A percentile compares a stretch with the other conserved stretches of the same genome.
phyloP scores from a whole-genome alignment of 83 land plant species.

The Thuja plicata region DNA sequence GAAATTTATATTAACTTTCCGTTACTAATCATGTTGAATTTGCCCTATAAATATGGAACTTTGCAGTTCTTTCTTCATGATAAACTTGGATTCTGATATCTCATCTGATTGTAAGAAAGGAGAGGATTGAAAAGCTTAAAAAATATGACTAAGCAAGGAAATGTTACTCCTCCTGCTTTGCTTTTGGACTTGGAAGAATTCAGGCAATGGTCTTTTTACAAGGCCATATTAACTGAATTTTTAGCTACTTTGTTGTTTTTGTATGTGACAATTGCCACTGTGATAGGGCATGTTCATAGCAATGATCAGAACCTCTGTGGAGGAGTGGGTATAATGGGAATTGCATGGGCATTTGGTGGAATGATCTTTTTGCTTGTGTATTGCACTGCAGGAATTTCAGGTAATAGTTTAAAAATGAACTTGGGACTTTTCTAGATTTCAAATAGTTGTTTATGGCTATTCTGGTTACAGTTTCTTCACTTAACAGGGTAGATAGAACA shows the following conservation, averaged over 20 bases:
- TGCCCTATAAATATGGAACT: neutral
- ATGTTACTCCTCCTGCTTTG: constrained; percentile 13
- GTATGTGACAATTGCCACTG: constrained; percentile 10
- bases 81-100: neutral
- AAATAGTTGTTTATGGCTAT: too few relatives aligned
- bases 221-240: constrained; percentile 14
- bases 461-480: too few relatives aligned
- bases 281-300: constrained; percentile 6
- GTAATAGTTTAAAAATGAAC: neutral
- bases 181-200: constrained; percentile 2
- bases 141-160: constrained; percentile 16
- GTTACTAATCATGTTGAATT: neutral
- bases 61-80: neutral
- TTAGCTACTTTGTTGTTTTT: constrained; percentile 16
- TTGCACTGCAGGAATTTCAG: constrained; percentile 21
- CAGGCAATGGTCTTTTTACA: constrained; percentile 19
- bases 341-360: constrained; percentile 18
- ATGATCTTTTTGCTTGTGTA: constrained; percentile 18
- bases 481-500: too few relatives aligned
- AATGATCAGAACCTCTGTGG: neutral
- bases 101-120: neutral
- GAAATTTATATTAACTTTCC: neutral
- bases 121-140: constrained; percentile 15
- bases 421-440: too few relatives aligned
- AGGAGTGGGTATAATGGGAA: constrained; percentile 5